These are phyloP conservation scores for Yarrowia bubula DNA, from an alignment of 805 yeast genomes.

Conservation along the genomic window DNA sequence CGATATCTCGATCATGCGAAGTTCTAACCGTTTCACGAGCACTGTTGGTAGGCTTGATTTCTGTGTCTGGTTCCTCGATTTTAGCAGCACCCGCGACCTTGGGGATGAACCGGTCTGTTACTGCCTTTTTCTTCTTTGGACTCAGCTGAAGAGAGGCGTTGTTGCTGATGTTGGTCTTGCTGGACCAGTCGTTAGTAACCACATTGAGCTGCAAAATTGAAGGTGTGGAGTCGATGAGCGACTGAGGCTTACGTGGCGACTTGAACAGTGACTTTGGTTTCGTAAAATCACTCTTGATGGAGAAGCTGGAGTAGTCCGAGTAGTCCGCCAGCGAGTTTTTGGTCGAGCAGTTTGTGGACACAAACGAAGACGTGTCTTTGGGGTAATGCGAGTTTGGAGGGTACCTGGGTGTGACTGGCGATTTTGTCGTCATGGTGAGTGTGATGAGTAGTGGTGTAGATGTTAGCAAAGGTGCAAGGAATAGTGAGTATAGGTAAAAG, in stretches of 20 bases:
- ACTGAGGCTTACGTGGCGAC: too few relatives aligned
- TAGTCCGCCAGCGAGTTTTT: neutral
- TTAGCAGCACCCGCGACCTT: conserved; percentile 6
- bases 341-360: neutral
- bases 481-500: neutral
- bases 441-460: neutral
- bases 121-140: conserved; percentile 10
- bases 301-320: conserved; percentile 6
- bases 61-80: neutral
- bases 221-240: conserved; percentile 8
- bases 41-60: neutral
- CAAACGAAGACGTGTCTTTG: neutral
- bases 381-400: conserved; percentile 2
- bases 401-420: conserved; percentile 2
- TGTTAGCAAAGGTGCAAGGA: neutral
- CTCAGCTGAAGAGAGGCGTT: neutral
- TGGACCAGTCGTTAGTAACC: conserved; percentile 16
- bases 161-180: conserved; percentile 1
- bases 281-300: conserved; percentile 6
- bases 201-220: conserved; percentile 20
- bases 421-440: neutral
- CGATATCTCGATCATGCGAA: conserved; percentile 44
- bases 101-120: conserved; percentile 13
- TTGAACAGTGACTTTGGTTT: neutral
- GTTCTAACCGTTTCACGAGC: neutral